Evolutionary conservation across 257 asterid species (phyloP).

Genomic region (Osmanthus fragrans): DNA sequence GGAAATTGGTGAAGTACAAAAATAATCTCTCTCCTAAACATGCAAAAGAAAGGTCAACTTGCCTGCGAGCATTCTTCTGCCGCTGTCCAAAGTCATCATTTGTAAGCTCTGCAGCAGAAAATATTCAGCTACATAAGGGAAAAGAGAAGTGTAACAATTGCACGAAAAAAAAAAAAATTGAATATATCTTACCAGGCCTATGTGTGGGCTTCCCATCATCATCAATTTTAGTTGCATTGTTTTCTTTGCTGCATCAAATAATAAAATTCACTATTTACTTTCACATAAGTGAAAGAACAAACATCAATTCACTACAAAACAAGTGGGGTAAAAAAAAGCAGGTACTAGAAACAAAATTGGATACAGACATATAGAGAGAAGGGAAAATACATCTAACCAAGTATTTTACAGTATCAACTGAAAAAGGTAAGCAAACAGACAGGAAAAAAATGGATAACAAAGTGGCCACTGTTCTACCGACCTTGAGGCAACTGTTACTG

Average conservation of each 20-base stretch:
- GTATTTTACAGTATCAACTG: not conserved
- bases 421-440: not conserved
- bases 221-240: constrained; percentile 41
- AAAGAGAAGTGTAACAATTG: not conserved
- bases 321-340: not conserved
- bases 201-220: constrained; percentile 68
- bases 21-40: not conserved
- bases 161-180: not conserved
- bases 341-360: not conserved
- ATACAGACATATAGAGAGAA: constrained; percentile 8
- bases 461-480: constrained; percentile 28
- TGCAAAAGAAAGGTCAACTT: constrained; percentile 22
- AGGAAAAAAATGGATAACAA: not conserved
- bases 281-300: not conserved
- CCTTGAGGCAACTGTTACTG: constrained; percentile 60
- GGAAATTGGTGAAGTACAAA: not conserved
- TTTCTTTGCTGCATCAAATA: constrained; percentile 69
- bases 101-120: constrained; percentile 47
- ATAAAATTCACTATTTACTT: constrained; percentile 15
- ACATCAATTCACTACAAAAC: not conserved
- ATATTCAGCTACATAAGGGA: constrained; percentile 1
- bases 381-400: not conserved
- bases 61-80: constrained; percentile 94
- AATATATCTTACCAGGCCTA: constrained; percentile 61
- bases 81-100: constrained; percentile 75